A percentile compares a stretch with the other conserved stretches of the same genome.
Conservation (phyloP, 345 rosid species). For the Lenwebbia sp. region DNA sequence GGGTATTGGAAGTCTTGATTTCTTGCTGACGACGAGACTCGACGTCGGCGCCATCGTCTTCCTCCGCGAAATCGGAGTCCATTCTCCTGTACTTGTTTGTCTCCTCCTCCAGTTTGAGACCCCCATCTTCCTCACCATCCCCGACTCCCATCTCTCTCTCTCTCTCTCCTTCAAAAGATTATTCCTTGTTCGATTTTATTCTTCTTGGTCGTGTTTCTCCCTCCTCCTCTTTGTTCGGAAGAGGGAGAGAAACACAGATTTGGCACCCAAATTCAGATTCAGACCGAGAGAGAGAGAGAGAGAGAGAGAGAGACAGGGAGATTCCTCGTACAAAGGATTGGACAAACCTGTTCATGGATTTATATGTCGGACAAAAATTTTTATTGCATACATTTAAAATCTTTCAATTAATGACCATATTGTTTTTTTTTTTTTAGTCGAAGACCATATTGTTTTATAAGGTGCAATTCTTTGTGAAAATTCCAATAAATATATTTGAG, state of each 20-base stretch:
- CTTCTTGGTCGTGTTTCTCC: not conserved
- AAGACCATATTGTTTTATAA: no score
- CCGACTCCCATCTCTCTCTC: conserved; percentile 5
- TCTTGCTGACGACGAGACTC: not conserved
- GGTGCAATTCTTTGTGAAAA: not conserved
- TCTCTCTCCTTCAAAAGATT: not conserved
- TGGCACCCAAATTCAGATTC: not conserved
- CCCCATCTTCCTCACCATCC: conserved; percentile 3
- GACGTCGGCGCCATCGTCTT: conserved; percentile 1
- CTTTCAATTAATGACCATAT: not conserved
- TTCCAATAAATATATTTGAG: not conserved
- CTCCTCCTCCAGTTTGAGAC: not conserved
- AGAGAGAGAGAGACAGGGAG: not conserved
- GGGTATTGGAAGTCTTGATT: not conserved
- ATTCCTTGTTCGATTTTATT: not conserved
- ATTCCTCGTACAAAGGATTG: not conserved
- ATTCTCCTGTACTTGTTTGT: conserved; percentile 11
- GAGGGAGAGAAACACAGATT: not conserved
- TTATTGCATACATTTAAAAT: not conserved
- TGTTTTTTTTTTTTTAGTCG: not conserved
- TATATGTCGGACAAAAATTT: not conserved
- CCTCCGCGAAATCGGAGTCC: conserved; percentile 4
- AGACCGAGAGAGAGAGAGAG: not conserved
- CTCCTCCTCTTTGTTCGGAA: not conserved
- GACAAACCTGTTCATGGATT: not conserved